Evolutionary conservation across 495 filamentous ascomycete genomes (phyloP).

Genomic region (Penicillium angulare): DNA sequence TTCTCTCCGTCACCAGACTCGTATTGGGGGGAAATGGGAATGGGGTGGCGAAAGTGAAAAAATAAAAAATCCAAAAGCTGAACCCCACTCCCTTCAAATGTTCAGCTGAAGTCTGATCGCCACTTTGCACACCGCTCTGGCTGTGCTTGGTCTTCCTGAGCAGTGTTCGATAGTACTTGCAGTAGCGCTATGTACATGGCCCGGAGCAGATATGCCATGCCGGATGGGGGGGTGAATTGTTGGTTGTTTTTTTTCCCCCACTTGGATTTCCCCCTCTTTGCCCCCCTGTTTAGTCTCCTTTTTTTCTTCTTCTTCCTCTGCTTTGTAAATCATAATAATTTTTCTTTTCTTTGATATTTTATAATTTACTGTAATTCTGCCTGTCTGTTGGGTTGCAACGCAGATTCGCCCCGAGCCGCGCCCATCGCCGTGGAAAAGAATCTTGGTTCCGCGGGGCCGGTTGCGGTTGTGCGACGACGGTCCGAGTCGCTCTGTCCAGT

Average conservation of each 20-base stretch:
- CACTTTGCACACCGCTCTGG: constrained; percentile 27
- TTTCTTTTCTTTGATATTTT: not conserved
- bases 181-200: constrained; percentile 27
- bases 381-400: constrained; percentile 11
- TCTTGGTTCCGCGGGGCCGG: constrained; percentile 34
- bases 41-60: constrained; percentile 22
- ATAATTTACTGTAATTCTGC: not conserved
- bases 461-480: constrained; percentile 34
- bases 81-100: constrained; percentile 17
- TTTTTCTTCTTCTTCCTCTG: not conserved
- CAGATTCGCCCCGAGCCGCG: constrained; percentile 28
- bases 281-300: not conserved
- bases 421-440: constrained; percentile 29
- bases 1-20: constrained; percentile 22
- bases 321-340: not conserved
- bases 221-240: not conserved
- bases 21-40: not conserved
- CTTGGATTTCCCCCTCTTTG: not conserved
- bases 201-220: constrained; percentile 12
- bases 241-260: not conserved
- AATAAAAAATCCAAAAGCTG: too few species aligned
- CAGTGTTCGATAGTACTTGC: constrained; percentile 20
- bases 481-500: too few species aligned
- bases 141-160: not conserved
- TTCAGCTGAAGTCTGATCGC: constrained; percentile 36